Evolutionary conservation across 257 asterid genomes (phyloP).

Genomic region (Nicotiana undulata): DNA sequence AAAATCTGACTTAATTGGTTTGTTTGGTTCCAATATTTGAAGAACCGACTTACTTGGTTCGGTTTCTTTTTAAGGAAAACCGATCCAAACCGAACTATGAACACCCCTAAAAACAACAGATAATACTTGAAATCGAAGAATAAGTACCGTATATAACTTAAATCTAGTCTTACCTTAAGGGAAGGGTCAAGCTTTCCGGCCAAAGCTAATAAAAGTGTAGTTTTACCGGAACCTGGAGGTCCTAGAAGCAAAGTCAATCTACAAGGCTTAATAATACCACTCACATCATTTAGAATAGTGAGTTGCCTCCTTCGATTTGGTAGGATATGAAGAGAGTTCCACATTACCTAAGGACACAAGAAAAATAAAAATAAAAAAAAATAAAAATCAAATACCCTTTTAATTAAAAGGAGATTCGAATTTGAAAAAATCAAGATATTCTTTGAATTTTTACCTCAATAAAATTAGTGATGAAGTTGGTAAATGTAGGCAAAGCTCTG

Average conservation of each 20-base stretch:
- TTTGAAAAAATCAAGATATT: neutral
- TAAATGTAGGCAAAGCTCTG: slow-evolving; percentile 13
- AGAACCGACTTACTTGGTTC: no score
- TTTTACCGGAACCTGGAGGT: slow-evolving; percentile 4
- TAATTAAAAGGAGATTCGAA: neutral
- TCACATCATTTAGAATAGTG: slow-evolving; percentile 28
- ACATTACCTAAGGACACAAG: neutral
- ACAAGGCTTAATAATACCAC: slow-evolving; percentile 61
- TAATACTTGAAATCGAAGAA: no score
- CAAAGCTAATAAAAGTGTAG: slow-evolving; percentile 46
- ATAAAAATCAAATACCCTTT: neutral
- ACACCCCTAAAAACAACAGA: no score
- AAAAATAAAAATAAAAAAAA: neutral
- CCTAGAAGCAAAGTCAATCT: slow-evolving; percentile 15
- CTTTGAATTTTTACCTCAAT: neutral
- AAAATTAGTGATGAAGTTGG: slow-evolving; percentile 5
- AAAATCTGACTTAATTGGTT: no score
- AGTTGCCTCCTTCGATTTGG: slow-evolving; percentile 4
- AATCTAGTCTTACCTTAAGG: slow-evolving; percentile 25
- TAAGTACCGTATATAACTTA: neutral
- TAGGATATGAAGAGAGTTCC: neutral
- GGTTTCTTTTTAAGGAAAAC: no score
- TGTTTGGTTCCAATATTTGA: no score
- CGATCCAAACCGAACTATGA: no score
- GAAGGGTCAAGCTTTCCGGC: slow-evolving; percentile 57